Base-by-base conservation (phyloP, 176 grass and related monocot species). In the Poa annua region DNA sequence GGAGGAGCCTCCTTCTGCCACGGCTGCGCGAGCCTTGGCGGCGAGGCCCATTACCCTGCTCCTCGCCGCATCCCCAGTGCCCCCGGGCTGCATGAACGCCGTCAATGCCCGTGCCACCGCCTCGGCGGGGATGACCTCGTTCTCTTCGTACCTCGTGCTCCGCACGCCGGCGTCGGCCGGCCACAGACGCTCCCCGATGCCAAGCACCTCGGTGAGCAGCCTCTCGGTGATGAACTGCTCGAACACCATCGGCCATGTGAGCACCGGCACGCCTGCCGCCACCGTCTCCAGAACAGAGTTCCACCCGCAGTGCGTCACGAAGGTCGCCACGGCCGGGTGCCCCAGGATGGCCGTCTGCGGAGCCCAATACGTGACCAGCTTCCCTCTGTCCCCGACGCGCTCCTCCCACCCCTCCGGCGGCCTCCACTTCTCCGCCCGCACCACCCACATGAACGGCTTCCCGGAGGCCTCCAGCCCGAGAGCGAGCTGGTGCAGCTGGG, bases 281-380 rank as follows among this genome's bases (percentile, higher is more conserved):
- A 50, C 62, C 8, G 75, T 75, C n/a, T 90, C 75, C 4, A 90
- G 19, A 3, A 66, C 1, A 11, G 89, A 90, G 81, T 77, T 91
- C 85, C 70, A 91, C 17, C 88, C 83, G 53, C 83, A 89, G 52
- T 89, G 87, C 11, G 88, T 89, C 62, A 89, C 42, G 71, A 81
- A 89, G 3, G 70, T 77, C 52, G 78, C 2, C 62, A 66, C 32
- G 62, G 62, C 61, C 5, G 61, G 13, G 26, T 67, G 65, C 17
- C 7, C 34, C 3, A 67, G 36, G 17, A 69, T 69, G 34, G 66
- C 50, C 7, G 77, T 51, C 68, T 88, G 86, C 5, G 86, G 80
- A 0, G 56, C 80, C 86, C 80, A 88, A 8, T 19, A 19, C 2
- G 9, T 39, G 33, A 88, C 5, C 11, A 88, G 7, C 20, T 74